Base-by-base conservation (phyloP, 495 filamentous ascomycete species). In the Echria macrotheca region DNA sequence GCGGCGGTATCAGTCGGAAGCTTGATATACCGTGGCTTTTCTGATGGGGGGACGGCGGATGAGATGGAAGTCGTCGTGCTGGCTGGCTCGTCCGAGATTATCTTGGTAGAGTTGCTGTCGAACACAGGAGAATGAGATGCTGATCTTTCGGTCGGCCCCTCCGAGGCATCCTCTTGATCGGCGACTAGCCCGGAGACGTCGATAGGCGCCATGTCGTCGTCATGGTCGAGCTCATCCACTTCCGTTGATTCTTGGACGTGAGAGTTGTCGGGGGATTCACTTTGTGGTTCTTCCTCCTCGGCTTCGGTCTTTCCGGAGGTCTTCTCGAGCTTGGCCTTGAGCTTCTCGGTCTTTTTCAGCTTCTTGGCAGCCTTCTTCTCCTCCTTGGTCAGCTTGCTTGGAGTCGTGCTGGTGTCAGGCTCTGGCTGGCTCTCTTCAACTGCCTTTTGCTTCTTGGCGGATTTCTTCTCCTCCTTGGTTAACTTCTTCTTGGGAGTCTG, bases 1-100 rank as follows among this genome's bases (percentile, higher is more conserved):
- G 81, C 75, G 47, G 84, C 78, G 22, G 82, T 80, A 58, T 88
- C 84, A 50, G 78, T 64, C 24, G 77, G 77, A 21, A 79, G 56
- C 50, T 77, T 79, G 49, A 75, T 72, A 39, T 69, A 67, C 55
- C 75, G 75, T 0, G 74, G 72, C 53, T 73, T 77, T 31, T 75
- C 71, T 47, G 76, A 74, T 25, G 80, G 78, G 11, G 84, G 76
- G 6, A 80, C 65, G 41, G 84, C 73, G 14, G 84, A 87, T 23
- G 84, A 88, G 54, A 84, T 79, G 14, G 86, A 87, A 31, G 86
- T 87, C 43, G 77, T 83, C 52, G 76, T 76, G 39, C 85, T 86
- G 47, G 80, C 69, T 17, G 66, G 57, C 41, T 70, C 67, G 31
- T 57, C 65, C 2, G 63, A 65, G 46, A 53, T 54, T 51, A 57